Evolutionary conservation across 768 basidiomycete genomes (phyloP).

Genomic region (Lentinula lateritia): DNA sequence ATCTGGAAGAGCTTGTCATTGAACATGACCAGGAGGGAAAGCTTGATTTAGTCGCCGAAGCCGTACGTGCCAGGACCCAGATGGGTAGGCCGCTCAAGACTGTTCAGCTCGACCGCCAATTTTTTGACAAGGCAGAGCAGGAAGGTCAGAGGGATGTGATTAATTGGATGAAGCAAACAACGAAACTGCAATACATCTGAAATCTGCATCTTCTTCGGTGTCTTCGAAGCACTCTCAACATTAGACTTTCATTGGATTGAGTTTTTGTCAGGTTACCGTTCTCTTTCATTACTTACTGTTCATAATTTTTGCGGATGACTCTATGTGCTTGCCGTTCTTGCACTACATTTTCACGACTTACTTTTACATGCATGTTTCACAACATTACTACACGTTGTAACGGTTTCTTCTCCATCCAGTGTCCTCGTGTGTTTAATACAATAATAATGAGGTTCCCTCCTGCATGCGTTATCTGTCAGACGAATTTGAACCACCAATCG

Average conservation of each 20-base stretch:
- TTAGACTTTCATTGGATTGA: neutral
- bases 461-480: no score
- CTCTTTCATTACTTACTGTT: neutral
- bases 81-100: neutral
- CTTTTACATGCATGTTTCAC: neutral
- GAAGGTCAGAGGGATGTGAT: neutral
- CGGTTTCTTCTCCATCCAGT: neutral
- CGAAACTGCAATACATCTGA: neutral
- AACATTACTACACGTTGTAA: neutral
- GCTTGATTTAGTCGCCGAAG: neutral
- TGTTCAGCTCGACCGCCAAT: neutral
- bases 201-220: neutral
- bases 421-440: no score
- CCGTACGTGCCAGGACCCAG: neutral
- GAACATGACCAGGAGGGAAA: constrained; percentile 1
- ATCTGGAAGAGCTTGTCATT: neutral
- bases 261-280: neutral
- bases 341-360: neutral
- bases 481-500: no score
- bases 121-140: neutral
- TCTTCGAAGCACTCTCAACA: neutral
- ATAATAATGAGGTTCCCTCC: no score
- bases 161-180: neutral
- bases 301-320: neutral
- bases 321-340: neutral